Evolutionary conservation across 345 rosid genomes (phyloP).

Genomic region (Ricinus communis): DNA sequence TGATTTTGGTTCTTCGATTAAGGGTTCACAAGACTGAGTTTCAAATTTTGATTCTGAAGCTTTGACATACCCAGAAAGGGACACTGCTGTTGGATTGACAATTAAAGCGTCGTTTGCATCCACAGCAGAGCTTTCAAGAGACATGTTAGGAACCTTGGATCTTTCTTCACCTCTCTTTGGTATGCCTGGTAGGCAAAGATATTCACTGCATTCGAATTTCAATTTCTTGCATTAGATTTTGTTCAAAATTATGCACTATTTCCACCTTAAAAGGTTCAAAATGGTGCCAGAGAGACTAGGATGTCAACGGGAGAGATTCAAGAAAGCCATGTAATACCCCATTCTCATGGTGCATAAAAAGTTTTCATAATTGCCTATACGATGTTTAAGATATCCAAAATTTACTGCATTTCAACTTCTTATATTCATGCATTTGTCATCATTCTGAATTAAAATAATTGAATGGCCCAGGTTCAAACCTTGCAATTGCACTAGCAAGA

Average conservation of each 20-base stretch:
- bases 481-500: constrained; percentile 27
- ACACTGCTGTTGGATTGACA: neutral
- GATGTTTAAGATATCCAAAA: neutral
- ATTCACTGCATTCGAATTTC: constrained; percentile 7
- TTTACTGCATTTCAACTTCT: neutral
- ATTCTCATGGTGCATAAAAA: neutral
- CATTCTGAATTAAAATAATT: neutral
- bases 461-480: constrained; percentile 1
- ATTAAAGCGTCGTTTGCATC: neutral
- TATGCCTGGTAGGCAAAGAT: constrained; percentile 12
- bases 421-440: neutral
- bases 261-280: neutral
- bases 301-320: neutral
- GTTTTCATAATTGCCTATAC: neutral
- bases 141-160: constrained; percentile 4
- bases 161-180: neutral
- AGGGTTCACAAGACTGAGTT: neutral
- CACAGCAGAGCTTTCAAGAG: neutral
- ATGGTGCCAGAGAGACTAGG: neutral
- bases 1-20: constrained; percentile 15
- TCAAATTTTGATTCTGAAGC: neutral
- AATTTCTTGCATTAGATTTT: neutral
- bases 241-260: neutral
- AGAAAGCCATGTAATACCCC: neutral
- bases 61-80: neutral